phyloP scores from a whole-genome alignment of 495 filamentous ascomycete genomes.

The Neurospora sp. region DNA sequence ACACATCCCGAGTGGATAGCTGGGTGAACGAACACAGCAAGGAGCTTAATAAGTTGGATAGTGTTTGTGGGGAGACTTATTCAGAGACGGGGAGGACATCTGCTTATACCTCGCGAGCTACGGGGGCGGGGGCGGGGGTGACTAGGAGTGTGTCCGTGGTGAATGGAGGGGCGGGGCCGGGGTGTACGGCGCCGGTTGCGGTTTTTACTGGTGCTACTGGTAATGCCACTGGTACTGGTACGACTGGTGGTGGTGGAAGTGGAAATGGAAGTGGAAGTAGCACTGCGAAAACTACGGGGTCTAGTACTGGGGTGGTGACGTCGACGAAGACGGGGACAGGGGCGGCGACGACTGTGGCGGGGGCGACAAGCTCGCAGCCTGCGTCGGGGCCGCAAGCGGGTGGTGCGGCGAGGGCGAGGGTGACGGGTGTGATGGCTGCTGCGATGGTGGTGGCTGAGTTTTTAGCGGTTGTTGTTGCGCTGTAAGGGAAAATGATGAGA shows the following conservation, averaged over 20 bases:
- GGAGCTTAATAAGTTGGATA: not conserved
- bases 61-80: not conserved
- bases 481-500: constrained; percentile 3
- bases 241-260: not conserved
- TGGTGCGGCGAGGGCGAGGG: not conserved
- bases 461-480: constrained; percentile 14
- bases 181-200: not conserved
- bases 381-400: not conserved
- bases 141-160: not conserved
- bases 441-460: constrained; percentile 16
- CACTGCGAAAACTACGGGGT: not conserved
- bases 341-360: not conserved
- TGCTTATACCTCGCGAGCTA: not conserved
- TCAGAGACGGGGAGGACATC: not conserved
- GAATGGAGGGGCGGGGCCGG: not conserved
- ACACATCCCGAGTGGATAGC: not conserved
- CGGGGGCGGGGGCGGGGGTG: not conserved
- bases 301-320: not conserved
- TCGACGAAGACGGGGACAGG: not conserved
- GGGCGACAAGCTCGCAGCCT: not conserved
- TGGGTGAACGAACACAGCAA: not conserved
- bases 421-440: constrained; percentile 9
- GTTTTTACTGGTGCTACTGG: not conserved
- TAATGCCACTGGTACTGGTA: not conserved
- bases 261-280: not conserved